Evolutionary conservation across 2,329 filamentous ascomycete genomes (phyloP), one percentile per base, ranked within the genome.

Genomic region (Nothomitra cinnamomea): DNA sequence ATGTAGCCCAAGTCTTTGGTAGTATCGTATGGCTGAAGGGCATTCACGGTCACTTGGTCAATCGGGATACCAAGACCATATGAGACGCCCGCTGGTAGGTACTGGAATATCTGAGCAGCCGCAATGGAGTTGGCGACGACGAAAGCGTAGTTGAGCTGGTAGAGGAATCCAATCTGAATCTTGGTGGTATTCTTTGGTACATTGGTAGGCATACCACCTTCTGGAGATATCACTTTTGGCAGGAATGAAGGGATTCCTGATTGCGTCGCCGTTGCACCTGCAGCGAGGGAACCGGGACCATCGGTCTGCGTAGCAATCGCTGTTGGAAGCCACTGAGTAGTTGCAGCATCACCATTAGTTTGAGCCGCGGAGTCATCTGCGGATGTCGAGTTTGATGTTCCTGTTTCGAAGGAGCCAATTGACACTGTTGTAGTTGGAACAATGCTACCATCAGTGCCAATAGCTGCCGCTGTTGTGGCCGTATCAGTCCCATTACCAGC

Each of bases 101-200:
- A 85, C 53, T 78, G 70, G 71, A 95, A 94, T 62, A 98, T 86
- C 67, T 96, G 90, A 40, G 79, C 79, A 3, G 87, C 84, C 17
- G 88, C 85, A 58, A 82, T 74, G 13, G 79, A 73, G 57, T 83
- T 80, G 21, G 71, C 72, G 10, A 83, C 81, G 25, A 96, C 85
- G 63, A 94, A 95, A 7, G 77, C 70, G 66, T 92, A 98, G 70
- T 94, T 90, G 60, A 94, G 75, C 1, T 78, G 77, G 62, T 80
- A 83, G 52, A 79, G 72, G 75, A 96, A 95, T 35, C 85, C 92
- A 57, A 96, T 76, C 64, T 95, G 87, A 60, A 95, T 82, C 60
- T 85, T 68, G 2, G 78, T 80, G 0, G 78, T 80, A 59, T 85
- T 84, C 2, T 73, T 68, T 0, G 86, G 84, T 17, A 73, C 66